Evolutionary conservation across 2,329 filamentous ascomycete species (phyloP), one percentile per base, ranked within the genome.

Genomic region (Paraphoma chrysanthemicola): DNA sequence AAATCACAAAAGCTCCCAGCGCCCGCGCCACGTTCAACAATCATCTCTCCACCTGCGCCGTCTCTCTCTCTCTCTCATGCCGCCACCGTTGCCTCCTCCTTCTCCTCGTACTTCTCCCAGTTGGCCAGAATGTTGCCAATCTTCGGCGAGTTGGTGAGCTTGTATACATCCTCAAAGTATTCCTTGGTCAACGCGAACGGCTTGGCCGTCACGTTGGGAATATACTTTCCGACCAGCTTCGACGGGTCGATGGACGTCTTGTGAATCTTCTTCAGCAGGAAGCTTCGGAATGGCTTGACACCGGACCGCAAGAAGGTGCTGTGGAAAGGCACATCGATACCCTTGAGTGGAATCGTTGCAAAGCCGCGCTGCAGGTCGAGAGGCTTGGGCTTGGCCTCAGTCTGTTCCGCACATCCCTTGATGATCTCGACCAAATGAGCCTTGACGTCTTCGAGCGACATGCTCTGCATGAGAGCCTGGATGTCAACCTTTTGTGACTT

Each of bases 181-280:
- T 98, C 95, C 85, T 93, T 96, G 53, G 93, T 96, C 65, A 99
- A 84, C 77, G 93, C 92, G 77, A 99, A 99, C 14, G 95, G 95
- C 80, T 89, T 89, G 56, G 95, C 95, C 53, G 95, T 99, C 66
- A 99, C 96, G 80, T 99, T 99, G 68, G 95, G 95, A 66, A 99
- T 98, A 82, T 99, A 99, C 82, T 99, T 99, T 72, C 95, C 95
- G 67, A 99, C 86, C 72, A 99, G 82, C 85, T 98, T 98, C 77
- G 91, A 90, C 5, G 95, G 95, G 77, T 99, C 95, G 77, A 99
- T 98, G 51, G 91, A 96, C 23, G 93, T 97, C 88, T 96, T 97
- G 86, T 98, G 93, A 82, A 99, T 98, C 87, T 99, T 99, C 91
- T 98, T 99, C 70, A 98, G 89, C 76, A 99, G 80, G 87, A 99